Base-by-base conservation (phyloP, 495 filamentous ascomycete species). In the Aspergillus saccharolyticus region DNA sequence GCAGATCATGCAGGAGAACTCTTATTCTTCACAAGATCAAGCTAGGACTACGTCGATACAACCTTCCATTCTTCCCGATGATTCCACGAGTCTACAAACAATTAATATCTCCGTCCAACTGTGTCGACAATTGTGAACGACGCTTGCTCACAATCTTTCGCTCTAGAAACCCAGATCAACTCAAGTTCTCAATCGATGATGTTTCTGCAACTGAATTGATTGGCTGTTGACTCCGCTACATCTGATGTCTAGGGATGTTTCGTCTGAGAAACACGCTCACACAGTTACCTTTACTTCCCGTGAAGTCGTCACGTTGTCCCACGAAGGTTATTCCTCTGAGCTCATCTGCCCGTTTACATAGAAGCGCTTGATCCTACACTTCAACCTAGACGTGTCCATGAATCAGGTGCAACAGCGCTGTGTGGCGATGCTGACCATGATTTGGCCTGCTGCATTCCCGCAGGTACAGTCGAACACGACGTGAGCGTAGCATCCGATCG, bases 341-440 rank as follows among this genome's bases (percentile, higher is more conserved):
- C 54, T 15, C 20, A 57, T 42, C 24, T 57, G 49, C 0, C 61
- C 61, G 20, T 63, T 57, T 8, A 59, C 45, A 5, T n/a, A 33
- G 15, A 54, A 21, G 6, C 53, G 46, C 17, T 50, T 19, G 17
- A 63, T 51, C 21, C 12, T 8, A 15, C 44, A 53, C 28, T 48
- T 12, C 17, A 16, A 10, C 8, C 21, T 45, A 30, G 24, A 28
- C 21, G 21, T 12, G 1, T 21, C 17, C 42, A 33, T 19, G 17
- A 63, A 25, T 46, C 33, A 45, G 20, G 55, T 51, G 44, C 61
- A 63, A 16, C 22, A 54, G 28, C 49, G 17, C 44, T 63, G 28
- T 14, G 61, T 63, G 3, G 56, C 61, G 18, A 59, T 54, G 28
- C 49, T 59, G 25, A 59, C 57, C 61, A 63, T 60, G 44, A 59